Evolutionary conservation across 2,329 filamentous ascomycete genomes (phyloP).

Genomic region (Hypoxylon sp.): DNA sequence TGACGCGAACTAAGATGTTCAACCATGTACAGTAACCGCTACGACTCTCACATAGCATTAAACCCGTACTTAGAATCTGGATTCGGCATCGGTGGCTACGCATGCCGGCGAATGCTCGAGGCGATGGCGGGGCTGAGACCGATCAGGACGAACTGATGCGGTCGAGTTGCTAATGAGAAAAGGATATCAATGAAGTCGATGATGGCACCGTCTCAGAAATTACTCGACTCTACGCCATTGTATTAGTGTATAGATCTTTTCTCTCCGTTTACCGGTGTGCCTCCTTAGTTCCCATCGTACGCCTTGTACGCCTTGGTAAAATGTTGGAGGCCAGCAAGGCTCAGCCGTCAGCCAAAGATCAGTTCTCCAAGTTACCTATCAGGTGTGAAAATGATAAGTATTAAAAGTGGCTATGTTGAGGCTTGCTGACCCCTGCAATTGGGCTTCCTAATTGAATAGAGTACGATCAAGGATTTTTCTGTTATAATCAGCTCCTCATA

Average conservation of each 20-base stretch:
- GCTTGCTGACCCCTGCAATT: background rate
- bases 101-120: constrained; percentile 16
- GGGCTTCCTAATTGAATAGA: background rate
- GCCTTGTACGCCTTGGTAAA: too few relatives aligned
- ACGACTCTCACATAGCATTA: constrained; percentile 38
- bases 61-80: constrained; percentile 27
- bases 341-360: background rate
- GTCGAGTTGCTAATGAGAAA: constrained; percentile 25
- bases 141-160: constrained; percentile 10
- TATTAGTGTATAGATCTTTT: constrained; percentile 48
- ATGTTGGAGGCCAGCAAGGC: background rate
- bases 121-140: constrained; percentile 17
- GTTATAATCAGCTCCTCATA: too few relatives aligned
- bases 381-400: background rate
- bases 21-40: constrained; percentile 43
- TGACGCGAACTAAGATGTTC: constrained; percentile 72
- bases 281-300: background rate
- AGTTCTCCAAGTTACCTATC: background rate
- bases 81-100: constrained; percentile 22
- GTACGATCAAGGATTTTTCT: too few relatives aligned
- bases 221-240: constrained; percentile 36
- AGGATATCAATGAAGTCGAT: constrained; percentile 28
- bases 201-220: constrained; percentile 23
- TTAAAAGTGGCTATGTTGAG: background rate
- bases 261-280: constrained; percentile 15